Percentiles rank a stretch among this genome's conserved stretches.
Evolutionary conservation across 306 rosid species (phyloP).

Genomic region (Ziziphus jujuba): DNA sequence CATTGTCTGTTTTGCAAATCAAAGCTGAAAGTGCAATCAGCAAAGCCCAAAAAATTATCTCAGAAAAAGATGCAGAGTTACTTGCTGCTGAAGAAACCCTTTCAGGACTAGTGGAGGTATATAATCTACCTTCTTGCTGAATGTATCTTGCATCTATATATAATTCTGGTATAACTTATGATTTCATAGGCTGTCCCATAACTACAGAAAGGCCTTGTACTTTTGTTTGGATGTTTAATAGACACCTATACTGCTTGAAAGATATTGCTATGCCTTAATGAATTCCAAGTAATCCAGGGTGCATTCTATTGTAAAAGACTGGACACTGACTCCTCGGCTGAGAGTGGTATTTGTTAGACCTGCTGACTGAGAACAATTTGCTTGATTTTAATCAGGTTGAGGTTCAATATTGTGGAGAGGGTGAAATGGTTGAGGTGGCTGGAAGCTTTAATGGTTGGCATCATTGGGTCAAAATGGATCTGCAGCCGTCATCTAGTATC

Average conservation of each 20-base stretch:
- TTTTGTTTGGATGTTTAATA: neutral
- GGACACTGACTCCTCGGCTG: neutral
- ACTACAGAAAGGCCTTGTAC: neutral
- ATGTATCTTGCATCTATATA: constrained; percentile 4
- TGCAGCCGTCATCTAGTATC: constrained; percentile 42
- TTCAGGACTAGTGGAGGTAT: constrained; percentile 84
- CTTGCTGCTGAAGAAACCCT: constrained; percentile 77
- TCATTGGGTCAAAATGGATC: constrained; percentile 73
- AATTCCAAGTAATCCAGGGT: neutral
- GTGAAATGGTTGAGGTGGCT: constrained; percentile 78
- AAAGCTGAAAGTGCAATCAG: constrained; percentile 72
- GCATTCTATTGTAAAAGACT: neutral
- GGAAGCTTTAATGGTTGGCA: constrained; percentile 99
- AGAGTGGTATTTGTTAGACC: neutral
- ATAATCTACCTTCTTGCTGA: constrained; percentile 26
- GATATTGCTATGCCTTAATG: neutral
- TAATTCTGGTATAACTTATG: constrained; percentile 16
- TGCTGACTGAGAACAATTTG: constrained; percentile 31
- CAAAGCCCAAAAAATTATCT: constrained; percentile 65
- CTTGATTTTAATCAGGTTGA: constrained; percentile 54
- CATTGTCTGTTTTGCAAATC: constrained; percentile 72
- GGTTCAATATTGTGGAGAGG: constrained; percentile 65
- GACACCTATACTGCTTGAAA: neutral
- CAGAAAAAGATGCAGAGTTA: constrained; percentile 75
- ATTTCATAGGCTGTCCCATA: constrained; percentile 16